Percentiles rank a stretch among this genome's conserved stretches.
Evolutionary conservation across 805 yeast species (phyloP).

Genomic region (Brettanomyces bruxellensis): DNA sequence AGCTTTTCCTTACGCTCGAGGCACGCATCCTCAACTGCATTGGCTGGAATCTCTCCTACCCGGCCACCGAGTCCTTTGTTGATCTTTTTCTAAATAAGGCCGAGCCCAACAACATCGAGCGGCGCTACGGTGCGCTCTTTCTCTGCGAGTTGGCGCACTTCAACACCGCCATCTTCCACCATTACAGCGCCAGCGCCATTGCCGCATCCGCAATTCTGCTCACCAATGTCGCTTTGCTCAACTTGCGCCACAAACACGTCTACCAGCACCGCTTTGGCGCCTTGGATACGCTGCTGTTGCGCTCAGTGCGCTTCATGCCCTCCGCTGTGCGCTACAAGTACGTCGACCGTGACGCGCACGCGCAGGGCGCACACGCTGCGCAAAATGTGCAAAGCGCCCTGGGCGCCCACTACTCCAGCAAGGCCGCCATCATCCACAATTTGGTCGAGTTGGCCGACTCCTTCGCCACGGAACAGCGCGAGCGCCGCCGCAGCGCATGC

Average conservation of each 20-base stretch:
- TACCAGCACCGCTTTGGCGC: slow-evolving; percentile 21
- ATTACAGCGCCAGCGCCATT: slow-evolving; percentile 34
- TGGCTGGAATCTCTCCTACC: slow-evolving; percentile 54
- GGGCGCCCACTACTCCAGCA: neutral
- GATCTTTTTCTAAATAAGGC: slow-evolving; percentile 38
- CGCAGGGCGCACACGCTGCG: slow-evolving; percentile 2
- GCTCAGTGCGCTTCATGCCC: slow-evolving; percentile 16
- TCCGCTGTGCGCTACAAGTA: slow-evolving; percentile 20
- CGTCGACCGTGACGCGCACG: slow-evolving; percentile 5
- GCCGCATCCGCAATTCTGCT: slow-evolving; percentile 44
- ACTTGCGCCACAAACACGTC: slow-evolving; percentile 27
- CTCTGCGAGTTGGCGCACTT: slow-evolving; percentile 61
- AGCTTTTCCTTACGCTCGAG: slow-evolving; percentile 54
- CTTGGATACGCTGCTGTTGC: slow-evolving; percentile 19
- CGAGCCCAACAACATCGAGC: slow-evolving; percentile 31
- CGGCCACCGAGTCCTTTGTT: slow-evolving; percentile 56
- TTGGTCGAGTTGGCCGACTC: slow-evolving; percentile 19
- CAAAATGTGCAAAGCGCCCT: slow-evolving; percentile 6
- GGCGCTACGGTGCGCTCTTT: slow-evolving; percentile 49
- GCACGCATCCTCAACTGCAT: slow-evolving; percentile 53
- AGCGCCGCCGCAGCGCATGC: slow-evolving; percentile 6
- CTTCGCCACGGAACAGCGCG: slow-evolving; percentile 14
- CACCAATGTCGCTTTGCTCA: slow-evolving; percentile 36
- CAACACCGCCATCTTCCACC: slow-evolving; percentile 47
- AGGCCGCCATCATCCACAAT: slow-evolving; percentile 12